Percentiles rank a stretch among this genome's conserved stretches.
Evolutionary conservation across 805 yeast species (phyloP).

Genomic region (Kazachstania bromeliacearum): DNA sequence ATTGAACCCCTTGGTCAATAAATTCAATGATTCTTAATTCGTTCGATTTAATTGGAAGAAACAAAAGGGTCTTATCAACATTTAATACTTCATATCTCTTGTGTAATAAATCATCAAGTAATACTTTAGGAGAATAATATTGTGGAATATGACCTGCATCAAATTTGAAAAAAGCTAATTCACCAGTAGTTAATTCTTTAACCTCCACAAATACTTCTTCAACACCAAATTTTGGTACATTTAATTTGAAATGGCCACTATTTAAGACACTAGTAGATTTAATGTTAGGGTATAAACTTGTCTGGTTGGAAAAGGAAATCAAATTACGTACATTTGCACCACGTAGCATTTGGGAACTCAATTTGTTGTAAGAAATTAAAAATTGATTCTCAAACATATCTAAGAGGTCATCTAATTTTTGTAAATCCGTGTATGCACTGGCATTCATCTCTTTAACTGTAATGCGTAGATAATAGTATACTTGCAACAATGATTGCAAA

Average conservation of each 20-base stretch:
- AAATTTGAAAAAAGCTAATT: constrained; percentile 21
- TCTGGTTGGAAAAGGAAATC: constrained; percentile 12
- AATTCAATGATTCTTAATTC: constrained; percentile 14
- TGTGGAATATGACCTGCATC: constrained; percentile 14
- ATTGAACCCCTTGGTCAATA: constrained; percentile 8
- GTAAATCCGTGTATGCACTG: not conserved
- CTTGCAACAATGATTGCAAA: constrained; percentile 5
- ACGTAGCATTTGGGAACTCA: constrained; percentile 9
- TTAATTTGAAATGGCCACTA: constrained; percentile 17
- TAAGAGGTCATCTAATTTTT: constrained; percentile 1
- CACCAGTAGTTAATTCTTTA: constrained; percentile 19
- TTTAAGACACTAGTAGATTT: constrained; percentile 10
- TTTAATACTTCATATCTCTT: constrained; percentile 11
- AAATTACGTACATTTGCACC: constrained; percentile 21
- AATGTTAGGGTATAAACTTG: constrained; percentile 11
- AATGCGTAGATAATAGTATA: constrained; percentile 7
- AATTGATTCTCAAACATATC: constrained; percentile 5
- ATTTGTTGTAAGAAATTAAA: constrained; percentile 6
- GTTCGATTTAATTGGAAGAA: constrained; percentile 17
- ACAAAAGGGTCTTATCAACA: constrained; percentile 22
- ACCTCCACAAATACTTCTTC: constrained; percentile 18
- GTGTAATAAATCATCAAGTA: constrained; percentile 9
- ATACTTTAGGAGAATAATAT: constrained; percentile 3
- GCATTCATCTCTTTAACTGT: not conserved
- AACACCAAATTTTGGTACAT: constrained; percentile 11